Conservation (phyloP, 345 rosid species). For the Excoecaria agallocha region DNA sequence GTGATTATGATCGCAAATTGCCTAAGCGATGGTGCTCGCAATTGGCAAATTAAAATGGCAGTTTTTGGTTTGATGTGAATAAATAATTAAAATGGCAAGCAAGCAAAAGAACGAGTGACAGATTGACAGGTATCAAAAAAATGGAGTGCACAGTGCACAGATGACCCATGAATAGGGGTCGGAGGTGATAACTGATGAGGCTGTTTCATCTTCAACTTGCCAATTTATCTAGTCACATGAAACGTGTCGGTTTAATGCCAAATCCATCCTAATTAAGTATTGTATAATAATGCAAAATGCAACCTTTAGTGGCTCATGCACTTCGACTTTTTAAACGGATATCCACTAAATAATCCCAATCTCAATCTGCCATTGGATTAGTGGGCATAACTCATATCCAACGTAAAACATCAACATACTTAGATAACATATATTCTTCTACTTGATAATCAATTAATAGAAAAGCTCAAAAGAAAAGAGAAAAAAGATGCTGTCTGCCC, state of each 20-base stretch:
- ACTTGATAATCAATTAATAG: background rate
- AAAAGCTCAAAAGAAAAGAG: background rate
- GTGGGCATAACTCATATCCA: too few relatives aligned
- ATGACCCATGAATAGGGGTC: background rate
- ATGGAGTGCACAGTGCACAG: background rate
- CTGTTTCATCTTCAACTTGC: background rate
- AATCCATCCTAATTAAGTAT: background rate
- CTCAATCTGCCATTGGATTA: background rate
- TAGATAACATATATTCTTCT: background rate
- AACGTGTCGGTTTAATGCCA: slow-evolving; percentile 12
- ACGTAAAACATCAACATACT: background rate
- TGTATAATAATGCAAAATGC: background rate
- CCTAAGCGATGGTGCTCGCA: too few relatives aligned
- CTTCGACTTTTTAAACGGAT: slow-evolving; percentile 3
- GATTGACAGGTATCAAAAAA: too few relatives aligned
- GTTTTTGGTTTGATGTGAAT: too few relatives aligned
- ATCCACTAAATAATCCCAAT: background rate
- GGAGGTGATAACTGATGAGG: background rate
- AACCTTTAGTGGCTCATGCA: slow-evolving; percentile 26
- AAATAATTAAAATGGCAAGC: too few relatives aligned
- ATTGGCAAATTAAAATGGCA: background rate
- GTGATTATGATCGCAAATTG: too few relatives aligned
- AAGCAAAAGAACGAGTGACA: too few relatives aligned
- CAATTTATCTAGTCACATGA: background rate
- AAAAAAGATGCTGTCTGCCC: too few relatives aligned